Evolutionary conservation across 73 alveolate genomes (phyloP).

Genomic region (Tetrahymena thermophila): DNA sequence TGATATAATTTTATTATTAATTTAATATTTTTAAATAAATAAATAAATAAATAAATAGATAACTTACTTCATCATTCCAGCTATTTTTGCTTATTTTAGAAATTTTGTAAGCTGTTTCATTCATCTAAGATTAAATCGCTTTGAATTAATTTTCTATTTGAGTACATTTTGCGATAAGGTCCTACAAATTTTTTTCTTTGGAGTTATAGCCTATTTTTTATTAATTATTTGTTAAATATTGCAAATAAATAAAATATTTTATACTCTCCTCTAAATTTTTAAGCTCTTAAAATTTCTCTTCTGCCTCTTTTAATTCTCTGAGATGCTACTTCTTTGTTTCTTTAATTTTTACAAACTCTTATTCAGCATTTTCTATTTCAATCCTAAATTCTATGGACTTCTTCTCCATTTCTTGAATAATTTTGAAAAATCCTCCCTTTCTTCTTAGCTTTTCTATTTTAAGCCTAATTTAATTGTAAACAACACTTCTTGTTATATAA

Average conservation of each 20-base stretch:
- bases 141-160: neutral
- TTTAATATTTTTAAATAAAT: neutral
- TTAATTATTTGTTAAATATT: neutral
- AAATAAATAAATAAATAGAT: neutral
- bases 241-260: neutral
- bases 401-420: neutral
- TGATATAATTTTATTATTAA: neutral
- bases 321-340: neutral
- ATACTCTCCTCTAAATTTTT: neutral
- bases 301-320: neutral
- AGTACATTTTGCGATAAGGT: neutral
- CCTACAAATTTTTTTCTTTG: neutral
- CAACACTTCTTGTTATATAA: neutral
- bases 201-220: neutral
- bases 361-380: neutral
- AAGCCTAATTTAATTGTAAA: neutral
- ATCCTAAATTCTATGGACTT: neutral
- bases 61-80: neutral
- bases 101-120: neutral
- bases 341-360: neutral
- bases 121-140: neutral
- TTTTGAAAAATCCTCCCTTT: neutral
- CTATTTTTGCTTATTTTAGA: neutral
- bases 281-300: neutral
- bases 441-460: neutral